Evolutionary conservation across 2,329 filamentous ascomycete species (phyloP), one percentile per base, ranked within the genome.

Genomic region (Scedosporium apiospermum): DNA sequence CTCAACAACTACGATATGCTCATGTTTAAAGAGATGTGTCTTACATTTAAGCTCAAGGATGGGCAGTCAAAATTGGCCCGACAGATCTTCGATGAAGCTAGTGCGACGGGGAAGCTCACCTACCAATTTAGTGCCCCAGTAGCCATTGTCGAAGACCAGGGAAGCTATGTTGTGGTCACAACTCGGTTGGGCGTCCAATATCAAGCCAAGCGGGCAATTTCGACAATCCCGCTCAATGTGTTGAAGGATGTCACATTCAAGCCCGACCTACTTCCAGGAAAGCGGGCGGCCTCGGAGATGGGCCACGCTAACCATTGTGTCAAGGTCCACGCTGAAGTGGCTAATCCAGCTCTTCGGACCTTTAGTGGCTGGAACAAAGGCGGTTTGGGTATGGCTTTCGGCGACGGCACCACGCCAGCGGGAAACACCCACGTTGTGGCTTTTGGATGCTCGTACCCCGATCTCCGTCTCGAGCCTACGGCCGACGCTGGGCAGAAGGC

Each of bases 51-150:
- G 65, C 74, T 76, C 65, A 71, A 69, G 12, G 69, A 69, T 0
- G 79, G 79, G 0, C 79, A 81, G 65, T 78, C 76, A 0, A 74
- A 69, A 30, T 79, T 81, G 64, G 76, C 78, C 0, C 73, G 75
- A 3, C 70, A 70, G 3, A 78, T 81, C 67, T 81, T 80, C 64
- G 65, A 73, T 0, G 78, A 81, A 65, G 77, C 78, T 0, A 27
- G 75, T 0, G 67, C 66, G 0, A 76, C 75, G 0, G 73, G 51
- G 1, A 38, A 14, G 10, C 23, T 57, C 14, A 27, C 23, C 21
- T 57, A 57, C 23, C 21, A 16, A 23, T 57, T 57, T 18, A 9
- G 4, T 16, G 27, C 51, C n/a, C 51, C 51, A 4, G 51, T 57
- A 3, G 23, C n/a, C 6, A 16, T 10, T 2, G 23, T 57, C 5